Conservation (phyloP, 805 yeast species). For the Candida koratica region DNA sequence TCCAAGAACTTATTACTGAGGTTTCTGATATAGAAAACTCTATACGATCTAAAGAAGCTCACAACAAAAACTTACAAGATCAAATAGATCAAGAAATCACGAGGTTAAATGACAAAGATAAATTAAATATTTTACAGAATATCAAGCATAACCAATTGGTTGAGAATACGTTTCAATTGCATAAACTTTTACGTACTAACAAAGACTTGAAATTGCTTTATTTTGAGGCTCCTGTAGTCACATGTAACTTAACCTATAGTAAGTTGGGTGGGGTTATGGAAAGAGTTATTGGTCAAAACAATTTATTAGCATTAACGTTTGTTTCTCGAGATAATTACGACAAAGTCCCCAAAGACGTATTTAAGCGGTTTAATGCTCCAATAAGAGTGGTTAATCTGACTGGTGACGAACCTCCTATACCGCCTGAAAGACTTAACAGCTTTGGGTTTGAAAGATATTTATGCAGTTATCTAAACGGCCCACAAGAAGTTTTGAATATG, state of each 20-base stretch:
- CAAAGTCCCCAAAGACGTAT: conserved; percentile 29
- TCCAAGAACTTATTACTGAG: conserved; percentile 17
- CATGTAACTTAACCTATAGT: conserved; percentile 51
- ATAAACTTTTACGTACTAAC: conserved; percentile 37
- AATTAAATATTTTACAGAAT: conserved; percentile 8
- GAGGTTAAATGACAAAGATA: conserved; percentile 10
- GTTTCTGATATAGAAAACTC: conserved; percentile 21
- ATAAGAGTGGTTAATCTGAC: conserved; percentile 44
- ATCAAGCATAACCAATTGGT: not conserved
- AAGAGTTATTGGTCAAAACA: conserved; percentile 48
- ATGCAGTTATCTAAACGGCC: conserved; percentile 70
- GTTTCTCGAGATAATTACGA: conserved; percentile 44
- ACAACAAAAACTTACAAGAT: conserved; percentile 14
- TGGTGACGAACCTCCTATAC: conserved; percentile 15
- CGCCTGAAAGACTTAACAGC: conserved; percentile 32
- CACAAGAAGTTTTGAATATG: conserved; percentile 66
- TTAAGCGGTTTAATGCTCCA: conserved; percentile 44
- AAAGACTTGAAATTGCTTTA: conserved; percentile 40
- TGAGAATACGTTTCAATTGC: conserved; percentile 13
- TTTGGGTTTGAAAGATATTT: conserved; percentile 81
- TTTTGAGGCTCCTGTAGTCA: conserved; percentile 71
- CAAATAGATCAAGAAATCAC: conserved; percentile 12
- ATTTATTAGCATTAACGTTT: conserved; percentile 63
- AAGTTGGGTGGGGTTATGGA: conserved; percentile 55
- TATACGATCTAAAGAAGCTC: conserved; percentile 14